Percentiles rank a stretch among this genome's conserved stretches.
These are phyloP conservation scores for Crithidia bombi DNA, from an alignment of 208 protist genomes.

Conservation along the genomic window DNA sequence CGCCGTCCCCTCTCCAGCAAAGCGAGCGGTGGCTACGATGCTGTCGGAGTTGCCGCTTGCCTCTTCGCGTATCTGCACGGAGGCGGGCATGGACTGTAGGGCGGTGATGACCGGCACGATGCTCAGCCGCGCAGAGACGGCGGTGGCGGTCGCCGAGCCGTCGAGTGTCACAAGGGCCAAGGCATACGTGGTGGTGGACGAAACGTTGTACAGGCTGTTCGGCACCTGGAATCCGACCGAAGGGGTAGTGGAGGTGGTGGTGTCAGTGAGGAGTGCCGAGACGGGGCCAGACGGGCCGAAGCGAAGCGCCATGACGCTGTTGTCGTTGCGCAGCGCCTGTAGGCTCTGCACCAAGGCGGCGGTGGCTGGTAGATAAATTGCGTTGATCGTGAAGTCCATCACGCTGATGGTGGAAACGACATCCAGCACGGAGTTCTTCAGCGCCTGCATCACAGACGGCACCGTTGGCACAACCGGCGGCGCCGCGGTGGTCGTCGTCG, in stretches of 20 bases:
- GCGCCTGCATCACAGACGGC: slow-evolving; percentile 27
- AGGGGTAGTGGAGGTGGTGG: not conserved
- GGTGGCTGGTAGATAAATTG: slow-evolving; percentile 26
- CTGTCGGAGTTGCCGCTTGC: slow-evolving; percentile 28
- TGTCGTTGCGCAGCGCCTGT: slow-evolving; percentile 7
- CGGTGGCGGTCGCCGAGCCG: not conserved
- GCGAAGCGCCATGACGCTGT: slow-evolving; percentile 27
- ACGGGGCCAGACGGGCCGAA: slow-evolving; percentile 30
- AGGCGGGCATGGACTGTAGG: slow-evolving; percentile 27
- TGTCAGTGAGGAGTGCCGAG: slow-evolving; percentile 18
- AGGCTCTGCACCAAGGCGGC: slow-evolving; percentile 30
- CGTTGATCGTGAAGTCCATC: slow-evolving; percentile 43
- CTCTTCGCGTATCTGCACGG: slow-evolving; percentile 26
- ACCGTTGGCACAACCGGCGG: slow-evolving; percentile 16
- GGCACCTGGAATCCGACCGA: slow-evolving; percentile 32
- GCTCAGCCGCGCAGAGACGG: slow-evolving; percentile 19
- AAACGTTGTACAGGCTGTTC: slow-evolving; percentile 27
- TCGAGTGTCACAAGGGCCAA: slow-evolving; percentile 23
- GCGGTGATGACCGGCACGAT: slow-evolving; percentile 41
- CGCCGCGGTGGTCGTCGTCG: slow-evolving; percentile 24
- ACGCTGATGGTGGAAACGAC: slow-evolving; percentile 34
- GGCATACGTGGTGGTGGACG: slow-evolving; percentile 1
- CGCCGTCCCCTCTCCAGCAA: slow-evolving; percentile 51
- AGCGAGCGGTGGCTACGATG: slow-evolving; percentile 33
- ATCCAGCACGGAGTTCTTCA: slow-evolving; percentile 27